Evolutionary conservation across 2,329 filamentous ascomycete genomes (phyloP).

Genomic region (Aspergillus ochraceoroseus): DNA sequence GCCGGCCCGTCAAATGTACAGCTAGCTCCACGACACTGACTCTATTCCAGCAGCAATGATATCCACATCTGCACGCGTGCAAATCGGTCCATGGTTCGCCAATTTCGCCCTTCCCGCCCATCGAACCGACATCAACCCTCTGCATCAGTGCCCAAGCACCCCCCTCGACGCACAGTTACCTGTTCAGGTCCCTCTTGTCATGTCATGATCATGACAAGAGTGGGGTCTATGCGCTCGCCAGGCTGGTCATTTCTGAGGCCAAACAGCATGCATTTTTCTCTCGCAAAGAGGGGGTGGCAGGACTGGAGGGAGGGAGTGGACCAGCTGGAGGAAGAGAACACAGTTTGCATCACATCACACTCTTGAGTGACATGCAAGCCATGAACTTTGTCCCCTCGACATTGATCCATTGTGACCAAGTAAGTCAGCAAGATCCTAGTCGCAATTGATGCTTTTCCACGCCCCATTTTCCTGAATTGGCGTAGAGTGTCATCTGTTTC

Average conservation of each 20-base stretch:
- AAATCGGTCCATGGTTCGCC: constrained; percentile 18
- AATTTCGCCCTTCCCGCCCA: constrained; percentile 7
- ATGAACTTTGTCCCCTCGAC: too few relatives aligned
- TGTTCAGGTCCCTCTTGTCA: constrained; percentile 11
- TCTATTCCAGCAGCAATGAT: constrained; percentile 11
- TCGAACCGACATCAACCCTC: constrained; percentile 12
- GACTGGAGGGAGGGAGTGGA: too few relatives aligned
- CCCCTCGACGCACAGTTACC: constrained; percentile 6
- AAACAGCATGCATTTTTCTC: too few relatives aligned
- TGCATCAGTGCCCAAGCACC: constrained; percentile 25
- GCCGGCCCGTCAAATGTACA: constrained; percentile 25
- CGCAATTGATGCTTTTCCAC: too few relatives aligned
- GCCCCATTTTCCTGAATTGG: too few relatives aligned
- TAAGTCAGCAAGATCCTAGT: too few relatives aligned
- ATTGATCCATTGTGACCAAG: too few relatives aligned
- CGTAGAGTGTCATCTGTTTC: too few relatives aligned
- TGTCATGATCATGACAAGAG: not conserved
- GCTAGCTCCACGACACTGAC: constrained; percentile 22
- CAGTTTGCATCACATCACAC: too few relatives aligned
- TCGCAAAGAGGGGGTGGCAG: too few relatives aligned
- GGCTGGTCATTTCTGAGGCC: not conserved
- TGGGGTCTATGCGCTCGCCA: not conserved
- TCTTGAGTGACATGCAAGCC: too few relatives aligned
- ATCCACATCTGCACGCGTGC: constrained; percentile 24
- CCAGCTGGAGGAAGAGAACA: not conserved